These are phyloP conservation scores for Rhizoctonia solani DNA, from an alignment of 1,284 basidiomycete species.

Conservation along the genomic window DNA sequence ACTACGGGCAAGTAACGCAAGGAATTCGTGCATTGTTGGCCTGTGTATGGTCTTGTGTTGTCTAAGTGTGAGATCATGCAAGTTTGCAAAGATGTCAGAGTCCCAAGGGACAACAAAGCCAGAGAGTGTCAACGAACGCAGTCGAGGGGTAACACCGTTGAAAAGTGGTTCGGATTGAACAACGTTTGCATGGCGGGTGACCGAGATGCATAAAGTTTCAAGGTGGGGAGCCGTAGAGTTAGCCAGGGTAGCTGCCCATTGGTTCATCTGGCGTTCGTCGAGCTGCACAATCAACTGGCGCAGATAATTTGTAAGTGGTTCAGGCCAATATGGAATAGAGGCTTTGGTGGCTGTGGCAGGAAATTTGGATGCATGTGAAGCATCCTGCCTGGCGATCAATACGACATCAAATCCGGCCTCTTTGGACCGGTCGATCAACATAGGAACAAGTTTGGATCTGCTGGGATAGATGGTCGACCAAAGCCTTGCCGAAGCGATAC, in stretches of 20 bases:
- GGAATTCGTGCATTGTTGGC: conserved; percentile 17
- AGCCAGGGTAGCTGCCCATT: conserved; percentile 16
- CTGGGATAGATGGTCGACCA: conserved; percentile 27
- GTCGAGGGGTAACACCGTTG: conserved; percentile 8
- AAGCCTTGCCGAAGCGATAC: conserved; percentile 1
- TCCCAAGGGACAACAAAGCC: conserved; percentile 27
- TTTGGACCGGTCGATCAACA: conserved; percentile 17
- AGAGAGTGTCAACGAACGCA: conserved; percentile 15
- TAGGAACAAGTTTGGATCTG: conserved; percentile 19
- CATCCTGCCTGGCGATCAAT: conserved; percentile 7
- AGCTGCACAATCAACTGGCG: conserved; percentile 22
- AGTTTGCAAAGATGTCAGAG: conserved; percentile 16
- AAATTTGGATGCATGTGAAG: neutral
- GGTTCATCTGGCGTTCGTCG: conserved; percentile 18
- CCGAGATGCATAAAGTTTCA: conserved; percentile 27
- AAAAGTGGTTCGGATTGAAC: conserved; percentile 8
- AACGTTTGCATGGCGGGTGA: conserved; percentile 26
- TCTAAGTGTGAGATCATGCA: conserved; percentile 19
- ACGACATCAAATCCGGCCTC: conserved; percentile 23
- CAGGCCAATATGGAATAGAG: conserved; percentile 21
- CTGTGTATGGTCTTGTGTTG: conserved; percentile 19
- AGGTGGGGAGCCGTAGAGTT: conserved; percentile 14
- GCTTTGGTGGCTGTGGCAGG: conserved; percentile 2
- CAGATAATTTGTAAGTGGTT: conserved; percentile 11
- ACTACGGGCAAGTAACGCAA: conserved; percentile 10